A percentile compares a stretch with the other conserved stretches of the same genome.
Conservation (phyloP, 331 rosid genomes). For the Malus hybrid region DNA sequence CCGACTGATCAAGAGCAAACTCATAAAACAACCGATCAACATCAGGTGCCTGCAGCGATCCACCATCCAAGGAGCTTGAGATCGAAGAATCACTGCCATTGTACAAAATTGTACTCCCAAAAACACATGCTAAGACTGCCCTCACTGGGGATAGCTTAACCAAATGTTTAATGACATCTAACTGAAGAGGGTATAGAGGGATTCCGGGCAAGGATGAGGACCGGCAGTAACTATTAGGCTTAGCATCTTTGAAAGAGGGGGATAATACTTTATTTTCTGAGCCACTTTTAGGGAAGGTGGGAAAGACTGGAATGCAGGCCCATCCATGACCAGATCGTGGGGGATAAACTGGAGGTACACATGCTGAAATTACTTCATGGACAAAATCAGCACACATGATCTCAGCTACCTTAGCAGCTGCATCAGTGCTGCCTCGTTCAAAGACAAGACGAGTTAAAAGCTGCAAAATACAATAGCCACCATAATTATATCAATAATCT, state of each 20-base stretch:
- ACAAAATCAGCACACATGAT: slow-evolving; percentile 97
- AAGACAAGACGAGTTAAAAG: slow-evolving; percentile 91
- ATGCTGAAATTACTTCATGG: slow-evolving; percentile 92
- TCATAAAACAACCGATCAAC: slow-evolving; percentile 81
- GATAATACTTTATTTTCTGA: slow-evolving; percentile 77
- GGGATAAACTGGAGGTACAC: slow-evolving; percentile 95
- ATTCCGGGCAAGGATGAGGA: slow-evolving; percentile 73
- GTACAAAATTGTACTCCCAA: slow-evolving; percentile 88
- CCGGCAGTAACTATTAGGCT: slow-evolving; percentile 65
- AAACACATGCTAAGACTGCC: slow-evolving; percentile 92
- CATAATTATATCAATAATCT: slow-evolving; percentile 9
- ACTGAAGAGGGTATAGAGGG: slow-evolving; percentile 80
- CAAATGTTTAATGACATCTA: slow-evolving; percentile 91
- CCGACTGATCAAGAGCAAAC: slow-evolving; percentile 99
- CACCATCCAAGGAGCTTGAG: slow-evolving; percentile 76
- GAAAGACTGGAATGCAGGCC: slow-evolving; percentile 93
- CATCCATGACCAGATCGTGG: slow-evolving; percentile 96
- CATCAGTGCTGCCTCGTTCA: slow-evolving; percentile 97
- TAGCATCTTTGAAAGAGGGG: slow-evolving; percentile 76
- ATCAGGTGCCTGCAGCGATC: slow-evolving; percentile 68
- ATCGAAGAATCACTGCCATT: slow-evolving; percentile 67
- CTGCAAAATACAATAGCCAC: slow-evolving; percentile 44
- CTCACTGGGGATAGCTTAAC: slow-evolving; percentile 95
- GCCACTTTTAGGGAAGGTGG: slow-evolving; percentile 61
- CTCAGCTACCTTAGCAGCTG: slow-evolving; percentile 92